These are phyloP conservation scores for Pseudogymnoascus sp. DNA, from an alignment of 2,329 filamentous ascomycete genomes.

Conservation along the genomic window DNA sequence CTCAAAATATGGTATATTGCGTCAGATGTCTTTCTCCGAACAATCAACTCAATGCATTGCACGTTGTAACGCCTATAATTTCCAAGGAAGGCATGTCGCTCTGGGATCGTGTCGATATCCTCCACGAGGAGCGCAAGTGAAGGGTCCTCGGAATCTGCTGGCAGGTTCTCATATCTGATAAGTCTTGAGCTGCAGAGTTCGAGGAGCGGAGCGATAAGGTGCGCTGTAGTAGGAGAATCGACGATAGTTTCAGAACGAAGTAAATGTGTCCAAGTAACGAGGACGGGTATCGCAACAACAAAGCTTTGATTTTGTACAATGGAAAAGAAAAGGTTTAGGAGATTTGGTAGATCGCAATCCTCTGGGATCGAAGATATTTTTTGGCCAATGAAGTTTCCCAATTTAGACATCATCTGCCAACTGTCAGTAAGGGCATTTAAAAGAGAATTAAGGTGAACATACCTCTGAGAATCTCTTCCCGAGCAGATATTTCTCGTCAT, in stretches of 20 bases:
- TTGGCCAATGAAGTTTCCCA: constrained; percentile 77
- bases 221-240: constrained; percentile 51
- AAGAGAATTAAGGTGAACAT: constrained; percentile 23
- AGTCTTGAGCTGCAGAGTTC: constrained; percentile 78
- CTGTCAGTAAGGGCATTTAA: constrained; percentile 4
- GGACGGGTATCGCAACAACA: constrained; percentile 83
- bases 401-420: constrained; percentile 68
- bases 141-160: constrained; percentile 72
- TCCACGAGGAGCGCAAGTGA: constrained; percentile 79
- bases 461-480: constrained; percentile 93
- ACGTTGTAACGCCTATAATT: constrained; percentile 91
- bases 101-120: constrained; percentile 90
- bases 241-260: constrained; percentile 66
- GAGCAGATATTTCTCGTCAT: constrained; percentile 86
- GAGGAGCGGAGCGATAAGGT: constrained; percentile 66
- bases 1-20: constrained; percentile 82
- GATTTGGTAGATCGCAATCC: constrained; percentile 60
- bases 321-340: constrained; percentile 71
- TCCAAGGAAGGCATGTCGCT: constrained; percentile 88
- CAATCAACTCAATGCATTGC: constrained; percentile 79
- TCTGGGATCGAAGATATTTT: constrained; percentile 61
- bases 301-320: constrained; percentile 82
- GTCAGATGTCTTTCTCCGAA: constrained; percentile 72
- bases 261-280: constrained; percentile 83
- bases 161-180: constrained; percentile 79